Conservation (phyloP, 257 asterid genomes). For the Striga asiatica region DNA sequence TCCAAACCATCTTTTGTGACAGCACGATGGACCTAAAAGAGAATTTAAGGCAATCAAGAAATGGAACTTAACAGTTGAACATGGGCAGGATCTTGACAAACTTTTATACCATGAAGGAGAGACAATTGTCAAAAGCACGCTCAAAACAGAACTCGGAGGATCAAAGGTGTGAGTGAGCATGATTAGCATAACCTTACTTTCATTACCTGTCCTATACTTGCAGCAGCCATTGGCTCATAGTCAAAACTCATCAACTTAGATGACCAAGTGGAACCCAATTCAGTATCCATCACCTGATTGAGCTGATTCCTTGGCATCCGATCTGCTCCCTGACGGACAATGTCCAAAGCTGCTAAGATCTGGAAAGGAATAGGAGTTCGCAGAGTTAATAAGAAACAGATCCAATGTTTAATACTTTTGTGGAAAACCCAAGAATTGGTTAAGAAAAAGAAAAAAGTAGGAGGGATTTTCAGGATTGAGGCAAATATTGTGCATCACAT, state of each 20-base stretch:
- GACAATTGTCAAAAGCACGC: not conserved
- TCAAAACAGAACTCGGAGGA: slow-evolving; percentile 1
- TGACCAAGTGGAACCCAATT: slow-evolving; percentile 71
- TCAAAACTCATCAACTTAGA: slow-evolving; percentile 66
- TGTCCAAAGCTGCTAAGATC: slow-evolving; percentile 91
- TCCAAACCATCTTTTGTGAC: slow-evolving; percentile 72
- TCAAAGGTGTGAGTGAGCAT: not conserved
- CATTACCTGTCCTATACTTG: slow-evolving; percentile 94
- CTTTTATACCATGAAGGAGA: not conserved
- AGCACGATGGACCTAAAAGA: slow-evolving; percentile 73
- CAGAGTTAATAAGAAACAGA: slow-evolving; percentile 14
- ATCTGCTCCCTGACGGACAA: slow-evolving; percentile 98
- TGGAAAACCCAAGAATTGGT: not conserved
- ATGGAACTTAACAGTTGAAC: too few relatives aligned
- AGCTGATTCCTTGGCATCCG: slow-evolving; percentile 92
- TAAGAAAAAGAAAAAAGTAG: not conserved
- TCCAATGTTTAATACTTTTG: not conserved
- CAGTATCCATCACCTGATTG: slow-evolving; percentile 79
- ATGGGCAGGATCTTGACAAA: too few relatives aligned
- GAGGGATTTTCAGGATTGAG: not conserved
- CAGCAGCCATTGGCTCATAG: slow-evolving; percentile 89
- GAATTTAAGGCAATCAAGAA: slow-evolving; percentile 13
- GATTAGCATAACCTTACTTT: slow-evolving; percentile 5
- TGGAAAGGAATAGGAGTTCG: slow-evolving; percentile 26
- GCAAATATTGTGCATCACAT: slow-evolving; percentile 5